Conservation (phyloP, 768 basidiomycete genomes). For the Amanita exitialis region DNA sequence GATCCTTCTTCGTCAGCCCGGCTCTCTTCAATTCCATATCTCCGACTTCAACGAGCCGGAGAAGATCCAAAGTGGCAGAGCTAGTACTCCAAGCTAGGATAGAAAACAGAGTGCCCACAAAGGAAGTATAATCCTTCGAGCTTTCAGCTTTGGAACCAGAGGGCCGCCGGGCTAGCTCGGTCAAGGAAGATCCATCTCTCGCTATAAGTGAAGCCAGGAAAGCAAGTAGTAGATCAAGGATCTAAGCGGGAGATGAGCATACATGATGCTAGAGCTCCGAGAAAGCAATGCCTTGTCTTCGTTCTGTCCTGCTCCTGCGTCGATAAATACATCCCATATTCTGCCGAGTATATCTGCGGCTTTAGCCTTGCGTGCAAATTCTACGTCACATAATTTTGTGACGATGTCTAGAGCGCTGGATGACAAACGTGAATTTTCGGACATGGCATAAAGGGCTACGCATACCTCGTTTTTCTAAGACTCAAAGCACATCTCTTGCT, state of each 20-base stretch:
- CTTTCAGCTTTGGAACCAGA: slow-evolving; percentile 9
- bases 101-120: slow-evolving; percentile 33
- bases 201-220: slow-evolving; percentile 57
- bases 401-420: slow-evolving; percentile 71
- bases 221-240: slow-evolving; percentile 53
- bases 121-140: slow-evolving; percentile 11
- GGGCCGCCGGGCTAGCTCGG: slow-evolving; percentile 36
- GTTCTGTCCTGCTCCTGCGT: slow-evolving; percentile 46
- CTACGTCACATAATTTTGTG: slow-evolving; percentile 59
- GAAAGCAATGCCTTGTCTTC: slow-evolving; percentile 38
- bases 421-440: not conserved
- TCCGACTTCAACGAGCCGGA: slow-evolving; percentile 19
- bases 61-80: slow-evolving; percentile 37
- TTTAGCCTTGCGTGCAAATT: slow-evolving; percentile 74
- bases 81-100: slow-evolving; percentile 23
- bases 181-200: slow-evolving; percentile 43
- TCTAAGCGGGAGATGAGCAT: slow-evolving; percentile 22
- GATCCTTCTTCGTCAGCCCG: slow-evolving; percentile 51
- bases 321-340: slow-evolving; percentile 58
- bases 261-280: not conserved
- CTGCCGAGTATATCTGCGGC: slow-evolving; percentile 61
- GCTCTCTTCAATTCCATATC: slow-evolving; percentile 38
- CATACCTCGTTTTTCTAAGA: slow-evolving; percentile 61
- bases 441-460: not conserved
- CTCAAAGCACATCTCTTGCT: slow-evolving; percentile 38